phyloP scores from a whole-genome alignment of 2,329 filamentous ascomycete species.

The Phaeosphaeriaceae sp. region DNA sequence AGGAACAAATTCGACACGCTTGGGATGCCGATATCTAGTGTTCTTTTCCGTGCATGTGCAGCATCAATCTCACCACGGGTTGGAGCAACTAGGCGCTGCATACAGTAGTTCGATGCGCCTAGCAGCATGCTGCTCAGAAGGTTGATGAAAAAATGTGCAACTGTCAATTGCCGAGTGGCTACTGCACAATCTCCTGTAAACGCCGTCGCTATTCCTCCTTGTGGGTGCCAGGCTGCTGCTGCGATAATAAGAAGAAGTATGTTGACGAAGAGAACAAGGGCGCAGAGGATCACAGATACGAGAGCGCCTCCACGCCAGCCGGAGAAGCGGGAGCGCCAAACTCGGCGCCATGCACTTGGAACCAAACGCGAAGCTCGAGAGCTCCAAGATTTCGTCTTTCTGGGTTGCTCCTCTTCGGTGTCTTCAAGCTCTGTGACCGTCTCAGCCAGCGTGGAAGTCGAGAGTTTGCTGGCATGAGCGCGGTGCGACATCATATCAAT shows the following conservation, averaged over 20 bases:
- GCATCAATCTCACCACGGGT: slow-evolving; percentile 57
- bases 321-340: background rate
- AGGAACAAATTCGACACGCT: slow-evolving; percentile 48
- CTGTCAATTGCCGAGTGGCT: background rate
- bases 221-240: slow-evolving; percentile 5
- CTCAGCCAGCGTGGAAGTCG: background rate
- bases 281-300: background rate
- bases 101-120: slow-evolving; percentile 58
- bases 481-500: background rate
- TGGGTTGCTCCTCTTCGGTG: background rate
- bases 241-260: slow-evolving; percentile 12
- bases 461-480: background rate
- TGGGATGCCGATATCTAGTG: slow-evolving; percentile 51
- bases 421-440: background rate
- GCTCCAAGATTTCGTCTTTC: background rate
- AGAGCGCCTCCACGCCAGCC: slow-evolving; percentile 3
- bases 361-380: background rate
- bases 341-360: background rate
- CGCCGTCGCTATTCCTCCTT: slow-evolving; percentile 11
- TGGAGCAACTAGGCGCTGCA: slow-evolving; percentile 60
- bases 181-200: slow-evolving; percentile 28
- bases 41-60: slow-evolving; percentile 51
- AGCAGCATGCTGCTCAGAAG: slow-evolving; percentile 54
- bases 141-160: slow-evolving; percentile 57
- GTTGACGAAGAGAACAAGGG: slow-evolving; percentile 5